Evolutionary conservation across 441 rosid genomes (phyloP).

Genomic region (Cnidoscolus chayamansa): DNA sequence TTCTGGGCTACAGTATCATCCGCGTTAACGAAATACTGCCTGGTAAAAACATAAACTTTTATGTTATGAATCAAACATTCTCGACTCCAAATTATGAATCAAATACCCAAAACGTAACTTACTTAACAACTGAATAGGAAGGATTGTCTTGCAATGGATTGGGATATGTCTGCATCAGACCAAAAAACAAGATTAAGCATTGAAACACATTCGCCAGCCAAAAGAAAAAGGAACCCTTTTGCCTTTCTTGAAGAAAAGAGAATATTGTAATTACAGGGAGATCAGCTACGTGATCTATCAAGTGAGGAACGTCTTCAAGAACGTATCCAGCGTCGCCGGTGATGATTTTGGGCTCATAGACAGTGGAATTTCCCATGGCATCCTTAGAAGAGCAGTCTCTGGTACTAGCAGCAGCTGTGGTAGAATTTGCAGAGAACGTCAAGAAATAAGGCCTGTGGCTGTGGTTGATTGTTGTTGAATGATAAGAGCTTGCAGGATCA

Average conservation of each 20-base stretch:
- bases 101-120: slow-evolving; percentile 22
- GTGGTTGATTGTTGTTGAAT: slow-evolving; percentile 20
- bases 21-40: slow-evolving; percentile 72
- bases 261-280: slow-evolving; percentile 36
- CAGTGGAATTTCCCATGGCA: not conserved
- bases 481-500: slow-evolving; percentile 31
- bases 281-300: slow-evolving; percentile 49
- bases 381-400: not conserved
- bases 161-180: slow-evolving; percentile 47
- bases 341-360: slow-evolving; percentile 39
- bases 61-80: not conserved
- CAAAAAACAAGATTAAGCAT: not conserved
- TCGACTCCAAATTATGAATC: not conserved
- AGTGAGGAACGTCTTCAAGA: slow-evolving; percentile 72
- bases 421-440: slow-evolving; percentile 7
- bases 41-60: slow-evolving; percentile 23
- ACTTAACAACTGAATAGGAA: slow-evolving; percentile 80
- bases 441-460: slow-evolving; percentile 24
- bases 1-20: slow-evolving; percentile 70
- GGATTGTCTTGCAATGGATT: slow-evolving; percentile 78
- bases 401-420: not conserved
- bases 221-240: not conserved
- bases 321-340: slow-evolving; percentile 51
- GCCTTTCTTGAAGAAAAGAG: not conserved
- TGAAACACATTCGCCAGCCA: not conserved